These are phyloP conservation scores for Pseudogymnoascus verrucosus DNA, from an alignment of 2,329 filamentous ascomycete genomes.

Conservation along the genomic window DNA sequence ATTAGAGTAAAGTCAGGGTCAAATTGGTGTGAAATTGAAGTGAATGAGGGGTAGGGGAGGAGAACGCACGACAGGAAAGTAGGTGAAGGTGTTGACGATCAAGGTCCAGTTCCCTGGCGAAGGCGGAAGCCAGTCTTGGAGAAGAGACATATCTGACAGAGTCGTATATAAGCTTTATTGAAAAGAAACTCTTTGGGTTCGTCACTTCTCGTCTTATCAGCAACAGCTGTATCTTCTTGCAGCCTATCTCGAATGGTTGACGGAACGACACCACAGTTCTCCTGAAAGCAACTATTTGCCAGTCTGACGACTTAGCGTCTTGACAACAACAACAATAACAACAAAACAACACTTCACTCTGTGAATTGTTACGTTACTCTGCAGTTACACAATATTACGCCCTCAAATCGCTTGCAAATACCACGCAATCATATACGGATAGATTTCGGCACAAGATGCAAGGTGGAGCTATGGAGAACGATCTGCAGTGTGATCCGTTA, in stretches of 20 bases:
- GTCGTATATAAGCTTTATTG: background rate
- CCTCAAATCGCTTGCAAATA: background rate
- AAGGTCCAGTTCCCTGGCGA: conserved; percentile 49
- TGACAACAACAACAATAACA: background rate
- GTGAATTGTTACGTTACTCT: background rate
- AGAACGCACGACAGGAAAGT: conserved; percentile 41
- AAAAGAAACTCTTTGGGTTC: background rate
- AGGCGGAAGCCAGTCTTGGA: conserved; percentile 41
- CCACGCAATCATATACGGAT: background rate
- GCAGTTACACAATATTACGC: background rate
- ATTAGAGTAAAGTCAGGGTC: background rate
- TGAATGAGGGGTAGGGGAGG: conserved; percentile 10
- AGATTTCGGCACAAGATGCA: background rate
- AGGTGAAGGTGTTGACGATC: conserved; percentile 45
- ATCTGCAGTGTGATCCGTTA: background rate
- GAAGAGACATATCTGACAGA: conserved; percentile 19
- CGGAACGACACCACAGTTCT: background rate
- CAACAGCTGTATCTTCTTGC: background rate
- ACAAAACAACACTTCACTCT: background rate
- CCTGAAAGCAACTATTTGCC: background rate
- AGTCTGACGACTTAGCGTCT: background rate
- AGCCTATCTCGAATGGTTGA: background rate
- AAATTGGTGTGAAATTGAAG: background rate
- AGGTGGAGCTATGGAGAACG: background rate
- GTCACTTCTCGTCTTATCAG: background rate